These are phyloP conservation scores for Malania oleifera DNA, from an alignment of 164 flowering plant species.

Conservation along the genomic window DNA sequence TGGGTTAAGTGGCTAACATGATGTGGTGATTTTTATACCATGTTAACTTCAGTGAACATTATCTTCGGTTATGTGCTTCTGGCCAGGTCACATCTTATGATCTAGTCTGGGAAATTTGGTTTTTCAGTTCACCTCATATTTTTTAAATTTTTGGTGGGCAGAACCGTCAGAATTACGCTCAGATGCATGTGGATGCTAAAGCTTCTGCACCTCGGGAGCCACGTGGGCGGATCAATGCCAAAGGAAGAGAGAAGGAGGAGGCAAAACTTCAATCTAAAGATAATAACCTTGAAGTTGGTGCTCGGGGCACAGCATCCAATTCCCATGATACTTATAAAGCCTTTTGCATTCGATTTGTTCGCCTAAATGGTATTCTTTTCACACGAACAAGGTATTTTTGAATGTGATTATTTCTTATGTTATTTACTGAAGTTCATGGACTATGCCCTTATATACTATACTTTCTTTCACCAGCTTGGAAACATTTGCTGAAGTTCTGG, in stretches of 20 bases:
- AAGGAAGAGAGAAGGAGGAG: constrained; percentile 68
- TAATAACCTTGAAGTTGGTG: constrained; percentile 25
- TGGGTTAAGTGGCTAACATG: no score
- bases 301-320: constrained; percentile 30
- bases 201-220: constrained; percentile 29
- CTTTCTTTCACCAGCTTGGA: constrained; percentile 56
- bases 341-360: constrained; percentile 73
- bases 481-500: constrained; percentile 69
- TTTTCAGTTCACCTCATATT: no score
- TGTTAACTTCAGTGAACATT: no score
- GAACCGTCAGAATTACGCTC: constrained; percentile 76
- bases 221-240: constrained; percentile 25
- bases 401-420: background rate
- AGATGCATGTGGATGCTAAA: constrained; percentile 37
- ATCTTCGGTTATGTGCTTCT: no score
- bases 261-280: constrained; percentile 38
- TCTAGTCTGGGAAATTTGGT: no score
- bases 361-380: constrained; percentile 90
- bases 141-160: no score
- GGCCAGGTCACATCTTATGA: no score
- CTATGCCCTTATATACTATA: no score
- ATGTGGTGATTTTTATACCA: no score
- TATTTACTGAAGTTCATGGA: no score
- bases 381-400: constrained; percentile 83
- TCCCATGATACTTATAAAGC: constrained; percentile 40